Percentiles rank a stretch among this genome's conserved stretches.
Evolutionary conservation across 257 asterid species (phyloP).

Genomic region (Capsicum baccatum): DNA sequence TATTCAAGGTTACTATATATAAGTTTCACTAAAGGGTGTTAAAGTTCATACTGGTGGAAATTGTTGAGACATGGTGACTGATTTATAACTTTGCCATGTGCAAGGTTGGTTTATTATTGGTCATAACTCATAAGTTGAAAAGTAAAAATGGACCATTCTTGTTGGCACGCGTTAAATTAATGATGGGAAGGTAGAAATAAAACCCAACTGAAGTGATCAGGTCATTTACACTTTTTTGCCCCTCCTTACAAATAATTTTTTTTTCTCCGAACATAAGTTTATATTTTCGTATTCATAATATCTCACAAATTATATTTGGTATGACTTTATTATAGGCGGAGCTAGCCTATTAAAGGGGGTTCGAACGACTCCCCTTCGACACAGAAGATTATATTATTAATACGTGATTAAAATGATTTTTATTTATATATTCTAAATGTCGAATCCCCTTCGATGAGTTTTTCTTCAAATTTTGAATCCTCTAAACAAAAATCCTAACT

Average conservation of each 20-base stretch:
- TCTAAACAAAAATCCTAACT: no score
- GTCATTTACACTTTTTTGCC: not conserved
- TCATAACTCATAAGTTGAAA: no score
- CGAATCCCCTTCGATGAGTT: no score
- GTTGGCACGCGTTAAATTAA: not conserved
- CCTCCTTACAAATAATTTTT: not conserved
- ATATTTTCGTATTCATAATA: not conserved
- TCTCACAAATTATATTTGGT: not conserved
- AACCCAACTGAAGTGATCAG: not conserved
- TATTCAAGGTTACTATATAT: not conserved
- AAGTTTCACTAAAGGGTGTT: not conserved
- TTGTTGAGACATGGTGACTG: not conserved
- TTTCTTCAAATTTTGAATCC: no score
- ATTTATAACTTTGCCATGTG: not conserved
- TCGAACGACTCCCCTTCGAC: no score
- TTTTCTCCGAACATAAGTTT: not conserved
- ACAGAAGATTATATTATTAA: no score
- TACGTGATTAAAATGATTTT: no score
- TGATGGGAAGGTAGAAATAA: not conserved
- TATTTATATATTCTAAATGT: no score
- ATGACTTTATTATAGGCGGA: not conserved
- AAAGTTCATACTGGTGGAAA: not conserved
- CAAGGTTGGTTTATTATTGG: not conserved
- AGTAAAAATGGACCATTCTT: constrained; percentile 15
- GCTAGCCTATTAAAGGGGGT: no score